Evolutionary conservation across 1,284 basidiomycete genomes (phyloP).

Genomic region (Apiotrichum gracile): DNA sequence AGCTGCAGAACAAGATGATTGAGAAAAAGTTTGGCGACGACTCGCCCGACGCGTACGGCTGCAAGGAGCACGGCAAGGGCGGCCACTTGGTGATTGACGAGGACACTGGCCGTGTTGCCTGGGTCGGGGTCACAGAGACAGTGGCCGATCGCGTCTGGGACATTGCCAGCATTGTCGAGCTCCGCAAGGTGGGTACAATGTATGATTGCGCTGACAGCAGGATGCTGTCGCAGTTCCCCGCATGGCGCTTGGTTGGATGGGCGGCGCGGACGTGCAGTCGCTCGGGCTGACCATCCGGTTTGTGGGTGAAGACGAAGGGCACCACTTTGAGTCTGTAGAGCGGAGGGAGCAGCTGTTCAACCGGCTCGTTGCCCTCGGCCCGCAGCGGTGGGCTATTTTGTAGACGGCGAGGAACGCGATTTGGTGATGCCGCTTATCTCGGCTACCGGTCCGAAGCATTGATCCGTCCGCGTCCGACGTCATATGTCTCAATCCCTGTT

Average conservation of each 20-base stretch:
- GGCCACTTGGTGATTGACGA: constrained; percentile 3
- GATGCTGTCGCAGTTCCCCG: constrained; percentile 42
- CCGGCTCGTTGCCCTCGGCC: constrained; percentile 45
- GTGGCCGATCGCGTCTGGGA: not conserved
- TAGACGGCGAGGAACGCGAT: too few relatives aligned
- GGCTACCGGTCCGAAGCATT: too few relatives aligned
- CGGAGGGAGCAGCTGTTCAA: constrained; percentile 48
- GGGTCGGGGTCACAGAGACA: not conserved
- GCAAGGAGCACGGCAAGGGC: not conserved
- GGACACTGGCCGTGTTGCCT: not conserved
- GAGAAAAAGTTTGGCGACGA: constrained; percentile 2
- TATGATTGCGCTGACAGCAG: constrained; percentile 1
- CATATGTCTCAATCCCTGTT: too few relatives aligned
- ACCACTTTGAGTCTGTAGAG: constrained; percentile 44
- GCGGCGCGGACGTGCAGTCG: constrained; percentile 44
- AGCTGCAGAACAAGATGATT: not conserved
- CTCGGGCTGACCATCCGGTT: constrained; percentile 37
- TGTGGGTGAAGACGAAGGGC: constrained; percentile 28
- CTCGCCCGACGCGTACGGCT: not conserved
- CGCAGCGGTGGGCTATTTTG: constrained; percentile 47
- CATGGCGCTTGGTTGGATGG: constrained; percentile 46
- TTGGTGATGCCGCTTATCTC: too few relatives aligned
- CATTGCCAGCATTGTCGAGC: constrained; percentile 6
- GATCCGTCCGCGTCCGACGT: too few relatives aligned
- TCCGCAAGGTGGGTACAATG: not conserved